Evolutionary conservation across 306 rosid species (phyloP), one percentile per base, ranked within the genome.

Genomic region (Casuarina cunninghamiana): DNA sequence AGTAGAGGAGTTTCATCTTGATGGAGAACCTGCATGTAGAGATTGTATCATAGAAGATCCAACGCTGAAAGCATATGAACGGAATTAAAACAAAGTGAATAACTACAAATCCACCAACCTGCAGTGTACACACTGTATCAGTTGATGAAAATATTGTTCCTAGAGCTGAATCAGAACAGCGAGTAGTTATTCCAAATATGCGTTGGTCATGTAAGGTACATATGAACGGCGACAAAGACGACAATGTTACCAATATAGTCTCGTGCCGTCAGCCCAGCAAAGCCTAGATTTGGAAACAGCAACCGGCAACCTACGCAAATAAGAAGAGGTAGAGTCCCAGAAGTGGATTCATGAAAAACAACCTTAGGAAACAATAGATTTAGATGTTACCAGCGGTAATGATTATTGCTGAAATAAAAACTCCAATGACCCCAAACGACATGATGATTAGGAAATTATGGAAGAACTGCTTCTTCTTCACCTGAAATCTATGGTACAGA

Each of bases 401-500:
- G 73, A 92, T 44, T 62, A 63, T n/a, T 0, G 90, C 9, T 26
- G 97, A 92, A 84, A 95, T 86, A 53, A 92, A 91, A 86, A 87
- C 97, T 48, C 97, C 98, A 26, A 89, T 51, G 72, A 92, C 97
- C 42, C 98, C 98, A 77, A 89, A 92, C 68, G 89, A 48, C 93
- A 95, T 88, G 86, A 95, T 95, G 76, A 95, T 92, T 50, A 92
- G 75, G 79, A 92, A 95, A 86, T 95, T 95, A 8, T 88, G 92
- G 80, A 92, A 95, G 84, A 95, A 89, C 80, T 87, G 93, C 76
- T 95, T 95, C 89, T 95, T 95, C 90, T 95, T 95, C 81, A 95
- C 97, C 87, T 95, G 98, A 83, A 95, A 95, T 78, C 98, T 95
- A 89, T 75, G 38, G 43, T 10, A 26, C 32, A 72, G 26, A 54